A percentile compares a stretch with the other conserved stretches of the same genome.
These are phyloP conservation scores for Pestalotiopsis sp. DNA, from an alignment of 2,329 filamentous ascomycete species.

Conservation along the genomic window DNA sequence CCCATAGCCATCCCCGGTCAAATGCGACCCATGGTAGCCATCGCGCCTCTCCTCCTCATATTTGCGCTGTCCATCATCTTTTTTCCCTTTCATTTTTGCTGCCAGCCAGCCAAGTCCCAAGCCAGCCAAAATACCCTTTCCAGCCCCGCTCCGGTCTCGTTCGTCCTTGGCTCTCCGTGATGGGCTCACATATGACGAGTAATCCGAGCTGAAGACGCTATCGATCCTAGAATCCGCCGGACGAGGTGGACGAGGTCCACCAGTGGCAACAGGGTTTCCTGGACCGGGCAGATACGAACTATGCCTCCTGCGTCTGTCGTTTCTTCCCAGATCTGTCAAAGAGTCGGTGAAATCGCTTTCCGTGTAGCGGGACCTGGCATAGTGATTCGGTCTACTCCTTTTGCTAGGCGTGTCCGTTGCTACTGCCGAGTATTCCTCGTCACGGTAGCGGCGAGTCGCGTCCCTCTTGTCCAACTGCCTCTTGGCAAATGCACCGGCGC, in stretches of 20 bases:
- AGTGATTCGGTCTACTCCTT: slow-evolving; percentile 31
- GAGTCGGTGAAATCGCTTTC: slow-evolving; percentile 50
- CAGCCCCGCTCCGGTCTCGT: slow-evolving; percentile 44
- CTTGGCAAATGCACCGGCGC: slow-evolving; percentile 62
- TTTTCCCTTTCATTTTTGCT: slow-evolving; percentile 61
- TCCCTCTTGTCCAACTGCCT: slow-evolving; percentile 56
- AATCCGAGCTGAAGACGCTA: slow-evolving; percentile 55
- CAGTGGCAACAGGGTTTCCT: slow-evolving; percentile 45
- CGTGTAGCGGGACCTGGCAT: slow-evolving; percentile 31
- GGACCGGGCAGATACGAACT: slow-evolving; percentile 49
- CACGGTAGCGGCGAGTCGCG: slow-evolving; percentile 39
- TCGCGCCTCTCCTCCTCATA: slow-evolving; percentile 54
- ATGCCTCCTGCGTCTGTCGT: slow-evolving; percentile 29
- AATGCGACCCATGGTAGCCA: slow-evolving; percentile 62
- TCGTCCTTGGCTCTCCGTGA: slow-evolving; percentile 55
- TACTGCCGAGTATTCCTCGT: slow-evolving; percentile 65
- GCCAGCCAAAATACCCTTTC: slow-evolving; percentile 59
- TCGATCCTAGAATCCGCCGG: slow-evolving; percentile 41
- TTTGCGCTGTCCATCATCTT: slow-evolving; percentile 48
- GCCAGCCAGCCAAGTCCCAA: slow-evolving; percentile 70
- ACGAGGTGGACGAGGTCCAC: slow-evolving; percentile 38
- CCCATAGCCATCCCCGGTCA: slow-evolving; percentile 67
- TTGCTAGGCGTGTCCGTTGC: slow-evolving; percentile 60
- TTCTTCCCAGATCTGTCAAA: slow-evolving; percentile 35
- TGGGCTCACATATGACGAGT: slow-evolving; percentile 62